Base-by-base conservation (phyloP, 139 green algal species). In the Pleodorina starrii region DNA sequence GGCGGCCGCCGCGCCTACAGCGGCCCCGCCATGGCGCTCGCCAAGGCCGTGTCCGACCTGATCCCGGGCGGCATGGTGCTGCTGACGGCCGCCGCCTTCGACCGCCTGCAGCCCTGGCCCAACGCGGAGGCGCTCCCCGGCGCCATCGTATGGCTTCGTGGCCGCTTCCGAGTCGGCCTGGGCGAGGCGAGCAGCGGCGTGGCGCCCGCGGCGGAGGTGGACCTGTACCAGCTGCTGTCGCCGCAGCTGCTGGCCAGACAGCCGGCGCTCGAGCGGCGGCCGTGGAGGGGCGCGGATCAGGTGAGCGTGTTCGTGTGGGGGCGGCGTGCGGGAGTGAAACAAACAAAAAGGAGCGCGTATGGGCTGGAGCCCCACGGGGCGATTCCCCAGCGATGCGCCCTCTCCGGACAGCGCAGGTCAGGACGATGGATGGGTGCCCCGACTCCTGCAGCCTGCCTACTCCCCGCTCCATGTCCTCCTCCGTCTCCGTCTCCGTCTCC, bases 1-100 rank as follows among this genome's bases (percentile, higher is more conserved):
- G 25, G 35, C 43, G 81, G 81, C 42, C 81, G 81, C 23, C 59
- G 81, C 14, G 81, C 81, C 60, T 87, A 87, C 40, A 66, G 42
- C 81, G 81, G 81, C 19, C 60, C 81, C 43, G 40, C 81, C 42
- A 87, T 87, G 81, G 81, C 81, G 32, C 81, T 87, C 12, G 81
- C 60, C 59, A 87, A 87, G 81, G 29, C 81, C 60, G 81, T 87
- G 29, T 87, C 81, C 1, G 81, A 87, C 16, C 57, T 87, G 29
- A 29, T 87, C 25, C 81, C 81, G 5, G 81, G 81, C 16, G 81
- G 81, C 60, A 87, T 87, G 81, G 81, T 87, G 81, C 23, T 87
- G 29, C 81, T 87, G 11, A 87, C 81, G 3, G 60, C 42, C 29
- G 60, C 57, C 81, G 66, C 81, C 29, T 87, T 75, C 4, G 59